Conservation (phyloP, 2,329 filamentous ascomycete species). For the Penicillium sclerotiorum region DNA sequence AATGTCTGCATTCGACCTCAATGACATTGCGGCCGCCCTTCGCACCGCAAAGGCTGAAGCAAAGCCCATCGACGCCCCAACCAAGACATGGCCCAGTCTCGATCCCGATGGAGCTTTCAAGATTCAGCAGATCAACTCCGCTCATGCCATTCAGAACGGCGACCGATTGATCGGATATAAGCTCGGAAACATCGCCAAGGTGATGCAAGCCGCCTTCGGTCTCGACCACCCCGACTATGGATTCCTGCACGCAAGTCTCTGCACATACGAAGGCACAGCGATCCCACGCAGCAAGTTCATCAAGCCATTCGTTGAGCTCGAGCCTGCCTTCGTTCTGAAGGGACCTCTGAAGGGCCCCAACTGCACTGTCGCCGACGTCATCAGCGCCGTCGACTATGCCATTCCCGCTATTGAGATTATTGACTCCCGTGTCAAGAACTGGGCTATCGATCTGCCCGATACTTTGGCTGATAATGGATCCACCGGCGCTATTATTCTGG, state of each 20-base stretch:
- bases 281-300: conserved; percentile 14
- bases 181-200: conserved; percentile 25
- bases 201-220: conserved; percentile 24
- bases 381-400: conserved; percentile 21
- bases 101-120: conserved; percentile 16
- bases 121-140: conserved; percentile 17
- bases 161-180: conserved; percentile 24
- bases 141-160: conserved; percentile 17
- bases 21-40: conserved; percentile 16
- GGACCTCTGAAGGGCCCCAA: conserved; percentile 15
- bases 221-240: conserved; percentile 25
- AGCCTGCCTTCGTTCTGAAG: conserved; percentile 19
- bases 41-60: conserved; percentile 13
- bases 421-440: conserved; percentile 21
- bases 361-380: conserved; percentile 21
- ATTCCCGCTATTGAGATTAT: conserved; percentile 23
- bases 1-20: conserved; percentile 8
- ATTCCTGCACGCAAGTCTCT: conserved; percentile 20
- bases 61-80: conserved; percentile 17
- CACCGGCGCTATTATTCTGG: conserved; percentile 18
- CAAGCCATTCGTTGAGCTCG: conserved; percentile 22
- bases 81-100: conserved; percentile 19
- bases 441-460: conserved; percentile 21
- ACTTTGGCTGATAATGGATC: conserved; percentile 23
- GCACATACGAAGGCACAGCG: conserved; percentile 18